Conservation (phyloP, 305 asterid species). For the Fraxinus platypoda region DNA sequence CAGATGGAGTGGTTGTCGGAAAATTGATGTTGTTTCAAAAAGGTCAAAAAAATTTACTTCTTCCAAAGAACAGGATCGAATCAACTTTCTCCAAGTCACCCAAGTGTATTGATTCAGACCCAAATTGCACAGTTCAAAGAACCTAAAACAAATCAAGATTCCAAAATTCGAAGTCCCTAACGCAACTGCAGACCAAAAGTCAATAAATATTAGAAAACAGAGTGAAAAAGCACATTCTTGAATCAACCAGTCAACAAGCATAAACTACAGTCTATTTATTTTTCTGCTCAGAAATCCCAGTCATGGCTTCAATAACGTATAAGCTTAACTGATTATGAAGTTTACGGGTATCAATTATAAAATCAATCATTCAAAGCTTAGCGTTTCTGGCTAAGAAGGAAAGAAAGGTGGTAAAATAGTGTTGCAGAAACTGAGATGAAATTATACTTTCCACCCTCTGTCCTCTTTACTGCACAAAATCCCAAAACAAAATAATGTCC, state of each 20-base stretch:
- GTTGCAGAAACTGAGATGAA: constrained; percentile 19
- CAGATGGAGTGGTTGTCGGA: constrained; percentile 22
- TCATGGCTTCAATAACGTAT: not conserved
- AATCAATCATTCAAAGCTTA: constrained; percentile 16
- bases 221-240: not conserved
- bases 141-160: not conserved
- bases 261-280: constrained; percentile 1
- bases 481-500: constrained; percentile 20
- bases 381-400: constrained; percentile 10
- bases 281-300: not conserved
- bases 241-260: not conserved
- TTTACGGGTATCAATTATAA: not conserved
- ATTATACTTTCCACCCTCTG: constrained; percentile 22
- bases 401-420: not conserved
- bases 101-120: constrained; percentile 4
- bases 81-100: constrained; percentile 6
- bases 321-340: not conserved
- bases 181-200: not conserved
- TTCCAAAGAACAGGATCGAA: constrained; percentile 15
- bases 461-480: constrained; percentile 18
- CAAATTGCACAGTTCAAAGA: not conserved
- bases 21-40: constrained; percentile 10
- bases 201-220: not conserved
- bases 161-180: not conserved
- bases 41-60: not conserved